Conservation (phyloP, 2,329 filamentous ascomycete genomes). For the Bisporella sp. region DNA sequence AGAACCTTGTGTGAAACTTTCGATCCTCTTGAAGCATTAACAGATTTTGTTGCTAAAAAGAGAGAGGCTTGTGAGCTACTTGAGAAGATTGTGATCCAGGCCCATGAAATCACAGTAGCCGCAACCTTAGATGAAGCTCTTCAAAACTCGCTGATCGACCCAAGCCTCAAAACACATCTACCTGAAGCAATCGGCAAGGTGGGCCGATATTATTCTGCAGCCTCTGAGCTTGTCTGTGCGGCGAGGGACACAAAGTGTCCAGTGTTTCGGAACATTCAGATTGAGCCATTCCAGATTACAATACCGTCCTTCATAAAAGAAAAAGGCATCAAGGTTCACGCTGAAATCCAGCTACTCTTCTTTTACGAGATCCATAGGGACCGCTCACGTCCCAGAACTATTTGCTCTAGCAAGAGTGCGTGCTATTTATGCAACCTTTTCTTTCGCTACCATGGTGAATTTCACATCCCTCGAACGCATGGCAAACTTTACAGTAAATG, state of each 20-base stretch:
- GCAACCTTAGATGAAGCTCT: conserved; percentile 5
- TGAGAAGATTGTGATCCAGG: conserved; percentile 4
- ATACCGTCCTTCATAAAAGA: conserved; percentile 5
- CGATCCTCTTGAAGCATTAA: conserved; percentile 7
- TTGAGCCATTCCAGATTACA: conserved; percentile 14
- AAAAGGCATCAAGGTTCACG: conserved; percentile 34
- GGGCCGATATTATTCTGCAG: conserved; percentile 22
- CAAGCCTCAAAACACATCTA: conserved; percentile 15
- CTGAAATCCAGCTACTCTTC: conserved; percentile 42
- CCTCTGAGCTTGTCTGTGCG: conserved; percentile 18
- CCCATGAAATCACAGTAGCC: background rate
- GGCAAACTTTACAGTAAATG: conserved; percentile 39
- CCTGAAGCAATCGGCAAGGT: conserved; percentile 23
- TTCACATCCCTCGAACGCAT: conserved; percentile 35
- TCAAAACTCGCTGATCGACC: background rate
- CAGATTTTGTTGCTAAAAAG: background rate
- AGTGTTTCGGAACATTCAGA: conserved; percentile 17
- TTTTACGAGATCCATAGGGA: conserved; percentile 31
- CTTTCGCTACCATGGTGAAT: conserved; percentile 34
- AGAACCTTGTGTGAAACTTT: conserved; percentile 6
- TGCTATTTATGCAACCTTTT: conserved; percentile 45
- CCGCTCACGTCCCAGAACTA: conserved; percentile 31
- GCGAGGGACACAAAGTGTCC: conserved; percentile 14
- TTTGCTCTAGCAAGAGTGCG: conserved; percentile 42
- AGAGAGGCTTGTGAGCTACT: conserved; percentile 2